phyloP scores from a whole-genome alignment of 805 yeast genomes.

The Cyberlindnera americana region DNA sequence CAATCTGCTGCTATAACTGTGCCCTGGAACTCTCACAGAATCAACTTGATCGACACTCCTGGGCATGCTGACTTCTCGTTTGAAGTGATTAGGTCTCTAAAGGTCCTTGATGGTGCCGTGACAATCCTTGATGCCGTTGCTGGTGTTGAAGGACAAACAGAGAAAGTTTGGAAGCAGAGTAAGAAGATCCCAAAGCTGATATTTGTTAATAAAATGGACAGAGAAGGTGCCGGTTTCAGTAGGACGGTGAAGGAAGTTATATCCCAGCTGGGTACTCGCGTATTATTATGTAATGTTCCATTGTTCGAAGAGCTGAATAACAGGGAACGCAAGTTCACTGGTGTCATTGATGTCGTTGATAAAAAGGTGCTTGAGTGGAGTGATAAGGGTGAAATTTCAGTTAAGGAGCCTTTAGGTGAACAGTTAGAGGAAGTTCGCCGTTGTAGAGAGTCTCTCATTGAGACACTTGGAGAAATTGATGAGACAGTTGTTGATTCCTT shows the following conservation, averaged over 20 bases:
- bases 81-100: constrained; percentile 84
- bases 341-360: constrained; percentile 73
- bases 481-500: constrained; percentile 75
- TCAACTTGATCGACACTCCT: constrained; percentile 93
- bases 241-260: constrained; percentile 85
- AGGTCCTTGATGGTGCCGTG: constrained; percentile 93
- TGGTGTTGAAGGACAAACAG: constrained; percentile 98
- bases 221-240: constrained; percentile 93
- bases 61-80: constrained; percentile 98
- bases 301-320: constrained; percentile 47
- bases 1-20: constrained; percentile 94
- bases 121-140: constrained; percentile 93
- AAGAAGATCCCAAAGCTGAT: constrained; percentile 71
- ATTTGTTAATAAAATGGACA: constrained; percentile 92
- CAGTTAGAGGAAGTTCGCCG: constrained; percentile 45
- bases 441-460: constrained; percentile 75
- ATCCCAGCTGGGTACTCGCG: constrained; percentile 67
- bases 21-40: constrained; percentile 73
- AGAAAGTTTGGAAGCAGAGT: constrained; percentile 94
- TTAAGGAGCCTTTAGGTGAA: constrained; percentile 39
- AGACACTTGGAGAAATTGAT: constrained; percentile 78
- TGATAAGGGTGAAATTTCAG: constrained; percentile 48
- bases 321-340: constrained; percentile 45
- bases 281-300: constrained; percentile 75
- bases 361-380: constrained; percentile 50